phyloP scores from a whole-genome alignment of 2,329 filamentous ascomycete species.

The Cladosporium oxysporum region DNA sequence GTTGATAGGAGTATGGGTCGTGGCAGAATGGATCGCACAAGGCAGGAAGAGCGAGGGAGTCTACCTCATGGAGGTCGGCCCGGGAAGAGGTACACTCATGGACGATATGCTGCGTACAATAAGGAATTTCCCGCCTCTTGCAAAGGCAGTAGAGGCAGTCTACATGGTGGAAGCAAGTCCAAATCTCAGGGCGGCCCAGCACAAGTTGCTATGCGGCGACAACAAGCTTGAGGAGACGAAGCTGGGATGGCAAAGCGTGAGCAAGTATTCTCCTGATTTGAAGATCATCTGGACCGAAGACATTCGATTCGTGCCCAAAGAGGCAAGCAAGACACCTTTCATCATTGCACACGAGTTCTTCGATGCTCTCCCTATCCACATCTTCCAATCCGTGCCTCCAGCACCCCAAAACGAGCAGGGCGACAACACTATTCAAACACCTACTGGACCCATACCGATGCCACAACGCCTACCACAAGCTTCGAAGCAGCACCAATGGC shows the following conservation, averaged over 20 bases:
- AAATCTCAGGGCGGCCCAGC: conserved; percentile 74
- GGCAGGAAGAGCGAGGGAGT: conserved; percentile 72
- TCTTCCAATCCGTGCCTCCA: conserved; percentile 73
- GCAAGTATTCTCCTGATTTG: conserved; percentile 71
- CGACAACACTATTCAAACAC: conserved; percentile 47
- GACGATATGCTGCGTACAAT: conserved; percentile 91
- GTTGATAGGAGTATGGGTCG: conserved; percentile 89
- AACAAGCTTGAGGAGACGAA: conserved; percentile 69
- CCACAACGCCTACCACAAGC: conserved; percentile 35
- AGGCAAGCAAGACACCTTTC: conserved; percentile 73
- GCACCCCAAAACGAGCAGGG: conserved; percentile 31
- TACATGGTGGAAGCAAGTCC: conserved; percentile 94
- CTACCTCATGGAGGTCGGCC: conserved; percentile 90
- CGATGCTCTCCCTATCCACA: conserved; percentile 93
- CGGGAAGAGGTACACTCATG: conserved; percentile 94
- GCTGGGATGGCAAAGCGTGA: conserved; percentile 70
- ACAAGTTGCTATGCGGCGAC: conserved; percentile 76
- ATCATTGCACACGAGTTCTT: conserved; percentile 99
- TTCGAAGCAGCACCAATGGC: conserved; percentile 65
- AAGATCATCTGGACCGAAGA: conserved; percentile 87
- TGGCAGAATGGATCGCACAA: conserved; percentile 95
- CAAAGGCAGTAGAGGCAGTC: conserved; percentile 76
- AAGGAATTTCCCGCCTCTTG: conserved; percentile 76
- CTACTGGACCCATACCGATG: conserved; percentile 50
- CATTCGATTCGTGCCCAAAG: conserved; percentile 74